phyloP scores from a whole-genome alignment of 2,329 filamentous ascomycete species.

The Aspergillus fijiensis region DNA sequence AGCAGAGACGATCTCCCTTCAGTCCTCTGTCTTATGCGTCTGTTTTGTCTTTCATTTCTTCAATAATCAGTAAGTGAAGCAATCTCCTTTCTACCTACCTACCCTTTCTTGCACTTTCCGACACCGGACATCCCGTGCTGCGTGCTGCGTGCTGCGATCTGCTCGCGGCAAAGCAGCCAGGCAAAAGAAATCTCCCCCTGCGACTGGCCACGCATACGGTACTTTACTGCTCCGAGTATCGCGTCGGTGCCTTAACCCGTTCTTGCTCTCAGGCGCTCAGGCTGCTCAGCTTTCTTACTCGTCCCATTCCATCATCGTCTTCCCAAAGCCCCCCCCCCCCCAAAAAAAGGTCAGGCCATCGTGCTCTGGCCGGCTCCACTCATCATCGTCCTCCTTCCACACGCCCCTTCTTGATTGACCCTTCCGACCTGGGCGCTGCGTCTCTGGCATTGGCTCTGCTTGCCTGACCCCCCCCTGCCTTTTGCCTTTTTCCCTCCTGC shows the following conservation, averaged over 20 bases:
- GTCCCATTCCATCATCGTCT: not conserved
- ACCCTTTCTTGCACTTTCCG: slow-evolving; percentile 5
- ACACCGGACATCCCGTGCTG: slow-evolving; percentile 16
- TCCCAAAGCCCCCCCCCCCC: too few relatives aligned
- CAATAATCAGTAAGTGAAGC: not conserved
- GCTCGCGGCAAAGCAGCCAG: slow-evolving; percentile 8
- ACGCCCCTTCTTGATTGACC: slow-evolving; percentile 2
- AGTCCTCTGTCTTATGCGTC: not conserved
- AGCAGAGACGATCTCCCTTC: not conserved
- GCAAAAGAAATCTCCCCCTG: slow-evolving; percentile 1
- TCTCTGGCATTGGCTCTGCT: slow-evolving; percentile 30
- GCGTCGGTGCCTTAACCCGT: slow-evolving; percentile 13
- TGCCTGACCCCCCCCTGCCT: slow-evolving; percentile 22
- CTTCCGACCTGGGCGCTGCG: slow-evolving; percentile 23
- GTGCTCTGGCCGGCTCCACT: slow-evolving; percentile 28
- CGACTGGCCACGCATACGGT: not conserved
- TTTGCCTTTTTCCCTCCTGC: slow-evolving; percentile 23
- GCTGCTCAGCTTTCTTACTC: slow-evolving; percentile 19
- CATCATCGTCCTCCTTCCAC: not conserved
- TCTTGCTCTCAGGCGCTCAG: slow-evolving; percentile 22
- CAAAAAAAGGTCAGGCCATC: slow-evolving; percentile 30
- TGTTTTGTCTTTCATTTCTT: not conserved
- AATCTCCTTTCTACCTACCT: not conserved
- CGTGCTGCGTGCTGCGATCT: slow-evolving; percentile 15
- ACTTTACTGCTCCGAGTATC: slow-evolving; percentile 7